Evolutionary conservation across 2,329 filamentous ascomycete genomes (phyloP).

Genomic region (Graphilbum sp.): DNA sequence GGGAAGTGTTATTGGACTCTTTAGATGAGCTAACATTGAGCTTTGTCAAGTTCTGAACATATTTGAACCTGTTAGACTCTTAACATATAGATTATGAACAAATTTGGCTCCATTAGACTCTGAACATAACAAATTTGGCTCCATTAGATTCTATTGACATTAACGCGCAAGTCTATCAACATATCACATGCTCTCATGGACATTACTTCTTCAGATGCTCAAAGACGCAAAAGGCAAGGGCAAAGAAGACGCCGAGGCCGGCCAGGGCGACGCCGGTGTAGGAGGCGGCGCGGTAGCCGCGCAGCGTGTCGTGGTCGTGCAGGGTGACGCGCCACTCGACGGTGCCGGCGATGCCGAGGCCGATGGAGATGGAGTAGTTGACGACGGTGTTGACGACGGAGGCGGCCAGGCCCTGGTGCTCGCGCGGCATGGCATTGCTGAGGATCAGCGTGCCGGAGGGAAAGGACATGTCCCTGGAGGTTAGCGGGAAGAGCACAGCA

Average conservation of each 20-base stretch:
- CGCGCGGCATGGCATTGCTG: conserved; percentile 28
- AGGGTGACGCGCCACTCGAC: conserved; percentile 15
- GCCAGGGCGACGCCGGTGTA: conserved; percentile 23
- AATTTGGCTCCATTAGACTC: no score
- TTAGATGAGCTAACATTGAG: no score
- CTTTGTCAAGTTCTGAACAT: no score
- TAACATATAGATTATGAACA: no score
- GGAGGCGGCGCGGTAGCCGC: conserved; percentile 21
- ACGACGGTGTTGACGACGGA: conserved; percentile 26
- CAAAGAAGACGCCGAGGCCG: conserved; percentile 17
- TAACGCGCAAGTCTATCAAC: no score
- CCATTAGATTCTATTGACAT: no score
- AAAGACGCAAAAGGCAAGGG: conserved; percentile 22
- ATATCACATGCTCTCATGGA: no score
- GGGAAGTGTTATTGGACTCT: no score
- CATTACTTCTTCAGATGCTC: not conserved
- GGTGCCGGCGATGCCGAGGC: conserved; percentile 17
- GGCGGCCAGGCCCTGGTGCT: conserved; percentile 33
- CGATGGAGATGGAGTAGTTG: conserved; percentile 16
- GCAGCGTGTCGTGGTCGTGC: conserved; percentile 10
- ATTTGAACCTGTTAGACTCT: no score
- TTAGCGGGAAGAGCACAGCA: no score
- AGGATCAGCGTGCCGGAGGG: conserved; percentile 35
- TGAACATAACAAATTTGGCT: no score
- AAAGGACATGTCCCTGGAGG: conserved; percentile 25